Conservation (phyloP, 2,329 filamentous ascomycete species). For the Exserohilum rostratum region DNA sequence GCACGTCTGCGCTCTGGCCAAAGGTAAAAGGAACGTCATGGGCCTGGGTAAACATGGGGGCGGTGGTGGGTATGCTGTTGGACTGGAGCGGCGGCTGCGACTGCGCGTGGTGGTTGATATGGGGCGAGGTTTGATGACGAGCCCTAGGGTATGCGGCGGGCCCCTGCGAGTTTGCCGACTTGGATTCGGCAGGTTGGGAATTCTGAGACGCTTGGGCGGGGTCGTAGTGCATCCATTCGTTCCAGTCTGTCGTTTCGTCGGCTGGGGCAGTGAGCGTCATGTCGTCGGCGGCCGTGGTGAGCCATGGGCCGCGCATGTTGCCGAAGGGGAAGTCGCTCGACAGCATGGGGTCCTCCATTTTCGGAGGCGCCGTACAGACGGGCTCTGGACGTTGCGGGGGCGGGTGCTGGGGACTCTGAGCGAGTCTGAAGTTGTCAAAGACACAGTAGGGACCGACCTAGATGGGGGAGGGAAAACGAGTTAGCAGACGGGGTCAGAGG, state of each 20-base stretch:
- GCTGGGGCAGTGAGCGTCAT: conserved; percentile 38
- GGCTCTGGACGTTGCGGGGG: conserved; percentile 11
- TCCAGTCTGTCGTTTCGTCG: conserved; percentile 49
- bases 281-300: conserved; percentile 43
- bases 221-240: conserved; percentile 57
- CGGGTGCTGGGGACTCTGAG: conserved; percentile 25
- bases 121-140: conserved; percentile 34
- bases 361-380: conserved; percentile 1
- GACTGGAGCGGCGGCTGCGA: conserved; percentile 32
- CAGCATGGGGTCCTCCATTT: conserved; percentile 46
- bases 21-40: conserved; percentile 41
- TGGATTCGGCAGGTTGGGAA: conserved; percentile 25
- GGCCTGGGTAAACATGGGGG: conserved; percentile 26
- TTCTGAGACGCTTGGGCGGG: conserved; percentile 46
- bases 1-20: conserved; percentile 38
- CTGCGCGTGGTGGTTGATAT: conserved; percentile 34
- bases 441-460: conserved; percentile 50
- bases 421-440: conserved; percentile 44
- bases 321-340: conserved; percentile 43
- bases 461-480: conserved; percentile 11
- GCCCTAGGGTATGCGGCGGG: conserved; percentile 37
- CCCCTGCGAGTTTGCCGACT: conserved; percentile 33
- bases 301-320: conserved; percentile 43
- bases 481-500: conserved; percentile 31
- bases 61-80: conserved; percentile 30